Conservation (phyloP, 495 filamentous ascomycete genomes). For the Penicillium waksmanii region DNA sequence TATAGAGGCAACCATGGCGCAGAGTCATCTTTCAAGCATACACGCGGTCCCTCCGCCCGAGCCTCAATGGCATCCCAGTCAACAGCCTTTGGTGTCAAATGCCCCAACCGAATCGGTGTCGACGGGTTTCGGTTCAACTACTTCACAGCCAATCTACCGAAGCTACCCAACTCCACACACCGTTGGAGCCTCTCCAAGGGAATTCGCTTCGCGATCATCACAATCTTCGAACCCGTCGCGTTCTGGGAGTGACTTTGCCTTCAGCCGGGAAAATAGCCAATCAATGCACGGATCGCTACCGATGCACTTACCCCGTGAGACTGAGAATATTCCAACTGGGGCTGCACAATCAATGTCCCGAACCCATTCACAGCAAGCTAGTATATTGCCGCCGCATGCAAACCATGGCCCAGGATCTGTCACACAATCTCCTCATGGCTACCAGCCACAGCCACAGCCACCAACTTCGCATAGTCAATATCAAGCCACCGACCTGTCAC, state of each 20-base stretch:
- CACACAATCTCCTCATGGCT: conserved; percentile 18
- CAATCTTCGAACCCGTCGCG: conserved; percentile 12
- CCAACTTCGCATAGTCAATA: conserved; percentile 15
- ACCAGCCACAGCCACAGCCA: conserved; percentile 12
- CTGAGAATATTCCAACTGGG: not conserved
- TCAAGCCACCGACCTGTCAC: conserved; percentile 16
- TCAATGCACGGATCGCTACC: conserved; percentile 1
- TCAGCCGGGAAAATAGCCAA: conserved; percentile 5
- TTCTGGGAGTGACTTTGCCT: conserved; percentile 1
- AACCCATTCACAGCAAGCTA: conserved; percentile 21
- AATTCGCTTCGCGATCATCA: conserved; percentile 3
- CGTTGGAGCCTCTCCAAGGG: conserved; percentile 9
- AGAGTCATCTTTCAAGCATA: conserved; percentile 54
- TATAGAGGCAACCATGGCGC: not conserved
- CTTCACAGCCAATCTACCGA: conserved; percentile 11
- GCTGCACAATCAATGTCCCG: conserved; percentile 11
- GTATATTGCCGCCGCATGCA: conserved; percentile 2
- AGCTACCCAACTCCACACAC: conserved; percentile 16
- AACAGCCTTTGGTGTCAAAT: conserved; percentile 5
- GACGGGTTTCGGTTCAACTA: conserved; percentile 5
- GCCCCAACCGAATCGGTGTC: not conserved
- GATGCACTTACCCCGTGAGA: not conserved
- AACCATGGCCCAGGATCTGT: not conserved
- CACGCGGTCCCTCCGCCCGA: conserved; percentile 55
- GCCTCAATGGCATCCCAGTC: conserved; percentile 28